These are phyloP conservation scores for Liriodendron chinense DNA, from an alignment of 164 flowering plant genomes.

Conservation along the genomic window DNA sequence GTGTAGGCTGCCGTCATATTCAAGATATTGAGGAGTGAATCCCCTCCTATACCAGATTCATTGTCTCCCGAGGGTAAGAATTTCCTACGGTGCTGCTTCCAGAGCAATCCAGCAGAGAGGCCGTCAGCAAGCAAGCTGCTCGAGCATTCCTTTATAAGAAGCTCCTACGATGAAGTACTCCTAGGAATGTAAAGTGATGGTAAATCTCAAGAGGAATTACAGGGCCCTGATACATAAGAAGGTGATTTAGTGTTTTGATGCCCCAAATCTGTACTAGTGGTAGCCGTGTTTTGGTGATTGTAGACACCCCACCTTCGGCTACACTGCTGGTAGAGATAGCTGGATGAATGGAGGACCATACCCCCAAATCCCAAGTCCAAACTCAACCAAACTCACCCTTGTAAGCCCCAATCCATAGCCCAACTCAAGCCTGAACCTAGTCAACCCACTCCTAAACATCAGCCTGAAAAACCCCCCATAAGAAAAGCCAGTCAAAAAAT, in stretches of 20 bases:
- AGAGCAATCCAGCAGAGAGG: conserved; percentile 85
- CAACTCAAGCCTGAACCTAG: no score
- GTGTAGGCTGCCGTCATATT: conserved; percentile 91
- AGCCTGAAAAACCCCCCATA: no score
- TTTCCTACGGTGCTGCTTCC: conserved; percentile 69
- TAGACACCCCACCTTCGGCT: no score
- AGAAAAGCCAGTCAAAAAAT: no score
- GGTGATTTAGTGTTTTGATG: no score
- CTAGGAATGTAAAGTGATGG: conserved; percentile 20
- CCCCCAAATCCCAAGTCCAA: no score
- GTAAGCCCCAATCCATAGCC: no score
- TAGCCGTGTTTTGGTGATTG: background rate
- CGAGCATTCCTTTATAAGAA: conserved; percentile 66
- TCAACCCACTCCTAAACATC: no score
- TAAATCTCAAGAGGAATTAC: conserved; percentile 3
- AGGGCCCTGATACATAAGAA: no score
- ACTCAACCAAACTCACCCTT: no score
- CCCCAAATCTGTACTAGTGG: background rate
- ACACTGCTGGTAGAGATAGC: no score
- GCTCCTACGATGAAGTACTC: conserved; percentile 34
- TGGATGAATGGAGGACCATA: no score
- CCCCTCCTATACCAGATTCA: conserved; percentile 78
- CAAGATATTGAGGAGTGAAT: conserved; percentile 57
- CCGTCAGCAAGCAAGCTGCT: conserved; percentile 64
- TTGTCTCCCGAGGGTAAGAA: conserved; percentile 77